Conservation (phyloP, 176 grass and related monocot species). For the Rhipidocladum racemiflorum region DNA sequence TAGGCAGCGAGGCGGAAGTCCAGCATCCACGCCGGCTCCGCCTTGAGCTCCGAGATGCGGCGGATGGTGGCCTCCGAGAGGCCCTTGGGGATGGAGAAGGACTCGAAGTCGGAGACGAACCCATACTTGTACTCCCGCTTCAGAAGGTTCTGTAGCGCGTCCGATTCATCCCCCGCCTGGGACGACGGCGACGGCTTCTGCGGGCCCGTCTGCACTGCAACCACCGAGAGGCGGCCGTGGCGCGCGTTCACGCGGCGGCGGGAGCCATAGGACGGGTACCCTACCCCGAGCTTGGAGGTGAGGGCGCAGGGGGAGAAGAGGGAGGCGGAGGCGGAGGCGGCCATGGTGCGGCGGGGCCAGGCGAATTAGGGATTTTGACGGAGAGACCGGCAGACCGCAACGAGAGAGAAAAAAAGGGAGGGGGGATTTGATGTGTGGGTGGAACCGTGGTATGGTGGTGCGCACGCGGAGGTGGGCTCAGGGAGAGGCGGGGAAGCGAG, state of each 20-base stretch:
- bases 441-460: constrained; percentile 13
- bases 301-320: constrained; percentile 42
- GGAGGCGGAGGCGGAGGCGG: constrained; percentile 50
- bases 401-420: neutral
- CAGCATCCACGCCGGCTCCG: constrained; percentile 96
- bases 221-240: constrained; percentile 41
- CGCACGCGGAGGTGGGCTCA: neutral
- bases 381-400: neutral
- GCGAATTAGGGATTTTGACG: constrained; percentile 28
- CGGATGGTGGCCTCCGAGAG: constrained; percentile 76
- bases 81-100: constrained; percentile 90
- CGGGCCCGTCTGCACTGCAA: constrained; percentile 69
- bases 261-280: neutral
- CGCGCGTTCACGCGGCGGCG: neutral
- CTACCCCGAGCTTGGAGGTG: constrained; percentile 26
- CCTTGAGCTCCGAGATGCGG: constrained; percentile 79
- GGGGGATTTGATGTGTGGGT: neutral
- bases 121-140: constrained; percentile 93
- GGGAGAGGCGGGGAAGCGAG: neutral
- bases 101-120: constrained; percentile 86
- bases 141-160: constrained; percentile 75
- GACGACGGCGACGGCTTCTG: constrained; percentile 47
- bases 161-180: constrained; percentile 44
- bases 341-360: constrained; percentile 28
- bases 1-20: constrained; percentile 77